phyloP scores from a whole-genome alignment of 169 alveolate species.

The Ichthyophthirius multifiliis region DNA sequence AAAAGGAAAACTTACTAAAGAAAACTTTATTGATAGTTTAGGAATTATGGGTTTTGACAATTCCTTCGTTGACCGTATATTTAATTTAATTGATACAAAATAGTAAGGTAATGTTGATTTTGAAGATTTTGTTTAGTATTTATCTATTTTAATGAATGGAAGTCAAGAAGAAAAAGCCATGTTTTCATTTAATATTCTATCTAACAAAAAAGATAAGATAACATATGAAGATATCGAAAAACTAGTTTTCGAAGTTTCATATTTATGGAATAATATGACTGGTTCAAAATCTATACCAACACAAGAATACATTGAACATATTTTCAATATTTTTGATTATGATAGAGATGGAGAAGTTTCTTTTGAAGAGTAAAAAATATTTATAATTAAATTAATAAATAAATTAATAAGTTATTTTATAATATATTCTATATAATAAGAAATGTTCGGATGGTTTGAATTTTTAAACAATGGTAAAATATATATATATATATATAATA shows the following conservation, averaged over 20 bases:
- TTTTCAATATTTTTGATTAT: conserved; percentile 32
- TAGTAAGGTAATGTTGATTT: conserved; percentile 6
- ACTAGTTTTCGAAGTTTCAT: conserved; percentile 23
- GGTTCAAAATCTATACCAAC: conserved; percentile 23
- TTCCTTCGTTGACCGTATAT: conserved; percentile 21
- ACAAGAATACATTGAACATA: conserved; percentile 16
- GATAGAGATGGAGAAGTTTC: conserved; percentile 32
- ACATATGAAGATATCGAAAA: conserved; percentile 22
- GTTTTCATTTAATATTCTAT: conserved; percentile 21
- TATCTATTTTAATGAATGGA: conserved; percentile 25
- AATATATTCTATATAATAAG: conserved; percentile 19
- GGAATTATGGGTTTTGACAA: conserved; percentile 33
- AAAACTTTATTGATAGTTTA: conserved; percentile 22
- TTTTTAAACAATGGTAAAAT: conserved; percentile 23
- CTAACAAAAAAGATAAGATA: conserved; percentile 16
- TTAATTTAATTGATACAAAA: conserved; percentile 22
- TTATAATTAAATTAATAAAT: background rate
- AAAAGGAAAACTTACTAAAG: conserved; percentile 16
- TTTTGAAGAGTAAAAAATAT: conserved; percentile 22
- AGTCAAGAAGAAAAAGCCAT: conserved; percentile 17
- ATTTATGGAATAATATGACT: conserved; percentile 34
- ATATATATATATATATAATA: no score
- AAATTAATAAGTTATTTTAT: background rate
- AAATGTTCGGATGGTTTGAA: conserved; percentile 39
- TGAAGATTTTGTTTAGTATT: conserved; percentile 36